Conservation (phyloP, 2,329 filamentous ascomycete species). For the Aspergillus calidoustus region DNA sequence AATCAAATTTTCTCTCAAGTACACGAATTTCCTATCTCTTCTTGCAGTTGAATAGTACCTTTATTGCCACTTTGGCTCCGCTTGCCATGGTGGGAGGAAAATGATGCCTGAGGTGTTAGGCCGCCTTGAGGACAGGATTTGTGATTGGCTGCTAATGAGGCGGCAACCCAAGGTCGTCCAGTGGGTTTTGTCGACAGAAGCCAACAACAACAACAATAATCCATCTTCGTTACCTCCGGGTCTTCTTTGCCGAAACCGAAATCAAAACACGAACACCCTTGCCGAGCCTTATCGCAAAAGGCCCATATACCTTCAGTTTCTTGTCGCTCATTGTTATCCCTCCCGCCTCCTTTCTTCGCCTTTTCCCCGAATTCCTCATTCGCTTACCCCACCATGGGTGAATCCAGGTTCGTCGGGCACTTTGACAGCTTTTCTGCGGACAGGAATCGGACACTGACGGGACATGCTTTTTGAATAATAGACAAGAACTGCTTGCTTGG, state of each 20-base stretch:
- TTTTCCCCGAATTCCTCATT: constrained; percentile 7
- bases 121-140: constrained; percentile 12
- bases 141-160: constrained; percentile 26
- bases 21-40: not conserved
- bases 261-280: constrained; percentile 16
- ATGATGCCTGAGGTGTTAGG: constrained; percentile 3
- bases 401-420: constrained; percentile 60
- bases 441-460: not conserved
- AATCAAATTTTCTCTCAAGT: not conserved
- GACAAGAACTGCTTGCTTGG: constrained; percentile 96
- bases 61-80: too few relatives aligned
- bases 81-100: not conserved
- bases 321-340: constrained; percentile 12
- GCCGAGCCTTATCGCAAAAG: constrained; percentile 14
- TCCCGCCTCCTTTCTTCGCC: not conserved
- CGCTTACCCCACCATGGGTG: constrained; percentile 60
- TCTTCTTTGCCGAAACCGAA: constrained; percentile 7
- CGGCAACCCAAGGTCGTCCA: constrained; percentile 27
- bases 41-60: not conserved
- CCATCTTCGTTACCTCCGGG: constrained; percentile 6
- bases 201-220: constrained; percentile 27
- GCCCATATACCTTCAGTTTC: constrained; percentile 7
- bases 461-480: constrained; percentile 43
- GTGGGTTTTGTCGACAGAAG: constrained; percentile 34
- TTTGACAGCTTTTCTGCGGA: constrained; percentile 1